Evolutionary conservation across 2,329 filamentous ascomycete genomes (phyloP), one percentile per base, ranked within the genome.

Genomic region (Aspergillus sergii): DNA sequence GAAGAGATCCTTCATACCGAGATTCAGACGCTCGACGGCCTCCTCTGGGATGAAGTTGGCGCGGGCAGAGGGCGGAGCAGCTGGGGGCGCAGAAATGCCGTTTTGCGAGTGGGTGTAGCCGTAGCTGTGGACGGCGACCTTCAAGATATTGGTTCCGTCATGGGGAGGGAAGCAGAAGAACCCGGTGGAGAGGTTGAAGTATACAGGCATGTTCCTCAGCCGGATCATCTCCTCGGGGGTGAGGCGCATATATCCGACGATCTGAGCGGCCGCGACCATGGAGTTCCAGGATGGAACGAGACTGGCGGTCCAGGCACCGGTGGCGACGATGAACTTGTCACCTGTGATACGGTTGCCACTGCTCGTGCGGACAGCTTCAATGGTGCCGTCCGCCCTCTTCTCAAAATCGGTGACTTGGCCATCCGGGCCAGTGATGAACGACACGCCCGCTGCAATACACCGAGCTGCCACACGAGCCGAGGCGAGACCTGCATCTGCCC

Each of bases 221-320:
- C 76, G 74, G 23, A 81, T 80, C 74, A 92, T 86, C 77, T 97
- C 93, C 10, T 85, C 83, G 1, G 85, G 78, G 0, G 87, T 90
- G 64, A 97, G 82, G 63, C 88, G 83, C 66, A 96, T 78, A 78
- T 94, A 96, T 21, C 85, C 89, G 10, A 97, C 75, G 0, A 87
- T 85, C 72, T 97, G 93, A 11, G 91, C 93, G 0, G 92, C 94
- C 1, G 93, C 90, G 63, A 89, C 85, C 58, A 88, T 88, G 43
- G 91, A 86, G 34, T 92, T 91, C 59, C 88, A 82, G 0, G 96
- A 81, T 72, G 95, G 89, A 57, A 96, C 78, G 16, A 96, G 82
- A 1, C 86, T 84, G 2, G 89, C 86, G 1, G 90, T 91, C 94
- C 93, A 97, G 2, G 93, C 92, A 23, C 93, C 94, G 0, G 92